Conservation (phyloP, 78 protist species). For the Planoprotostelium fungivorum region DNA sequence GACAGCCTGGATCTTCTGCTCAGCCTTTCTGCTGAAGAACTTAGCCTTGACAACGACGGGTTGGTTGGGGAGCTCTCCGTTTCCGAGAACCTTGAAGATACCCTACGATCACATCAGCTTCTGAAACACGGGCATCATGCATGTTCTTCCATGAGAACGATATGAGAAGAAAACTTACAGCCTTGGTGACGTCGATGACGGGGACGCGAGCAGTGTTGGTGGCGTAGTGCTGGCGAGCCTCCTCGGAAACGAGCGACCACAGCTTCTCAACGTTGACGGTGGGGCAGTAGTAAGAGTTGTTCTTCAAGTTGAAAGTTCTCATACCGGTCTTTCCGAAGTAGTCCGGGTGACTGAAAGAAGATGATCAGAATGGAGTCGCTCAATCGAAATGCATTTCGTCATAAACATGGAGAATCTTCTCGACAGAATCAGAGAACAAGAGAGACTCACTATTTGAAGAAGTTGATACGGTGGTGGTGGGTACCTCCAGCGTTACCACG, state of each 20-base stretch:
- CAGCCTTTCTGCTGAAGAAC: slow-evolving; percentile 93
- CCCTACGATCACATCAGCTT: slow-evolving; percentile 44
- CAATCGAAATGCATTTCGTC: neutral
- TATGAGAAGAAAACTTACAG: neutral
- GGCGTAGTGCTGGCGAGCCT: slow-evolving; percentile 38
- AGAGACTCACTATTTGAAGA: slow-evolving; percentile 84
- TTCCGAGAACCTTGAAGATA: slow-evolving; percentile 95
- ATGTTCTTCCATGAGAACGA: neutral
- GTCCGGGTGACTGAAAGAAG: slow-evolving; percentile 94
- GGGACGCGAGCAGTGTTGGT: slow-evolving; percentile 75
- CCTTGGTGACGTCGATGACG: slow-evolving; percentile 91
- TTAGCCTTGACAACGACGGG: slow-evolving; percentile 97
- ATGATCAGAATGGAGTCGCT: neutral
- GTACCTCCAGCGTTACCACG: slow-evolving; percentile 99
- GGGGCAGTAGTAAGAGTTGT: slow-evolving; percentile 79
- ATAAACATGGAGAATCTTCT: slow-evolving; percentile 3
- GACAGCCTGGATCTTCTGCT: slow-evolving; percentile 92
- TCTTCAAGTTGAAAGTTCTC: slow-evolving; percentile 91
- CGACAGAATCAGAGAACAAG: neutral
- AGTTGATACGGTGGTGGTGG: slow-evolving; percentile 94
- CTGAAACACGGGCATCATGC: neutral
- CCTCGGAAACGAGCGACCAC: slow-evolving; percentile 87
- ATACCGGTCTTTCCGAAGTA: slow-evolving; percentile 99
- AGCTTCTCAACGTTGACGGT: slow-evolving; percentile 92
- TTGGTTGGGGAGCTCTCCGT: slow-evolving; percentile 90